A percentile compares a stretch with the other conserved stretches of the same genome.
Evolutionary conservation across 139 green algal genomes (phyloP).

Genomic region (Edaphochlamys debaryana): DNA sequence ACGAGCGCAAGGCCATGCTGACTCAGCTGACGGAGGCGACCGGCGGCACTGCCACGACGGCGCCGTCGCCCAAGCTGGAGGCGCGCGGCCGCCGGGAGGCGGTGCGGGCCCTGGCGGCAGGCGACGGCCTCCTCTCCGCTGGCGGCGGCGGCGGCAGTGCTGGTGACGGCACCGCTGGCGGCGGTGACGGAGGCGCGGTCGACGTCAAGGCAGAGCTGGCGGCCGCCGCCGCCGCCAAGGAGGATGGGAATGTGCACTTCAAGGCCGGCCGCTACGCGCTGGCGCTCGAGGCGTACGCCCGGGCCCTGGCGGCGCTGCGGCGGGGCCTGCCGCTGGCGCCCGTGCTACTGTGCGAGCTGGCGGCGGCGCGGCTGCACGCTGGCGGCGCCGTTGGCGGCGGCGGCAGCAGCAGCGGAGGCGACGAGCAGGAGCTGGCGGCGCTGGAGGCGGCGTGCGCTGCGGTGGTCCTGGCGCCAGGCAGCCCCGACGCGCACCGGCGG

Average conservation of each 20-base stretch:
- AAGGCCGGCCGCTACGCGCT: not conserved
- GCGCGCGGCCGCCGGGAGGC: not conserved
- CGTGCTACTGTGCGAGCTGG: not conserved
- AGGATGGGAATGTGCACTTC: slow-evolving; percentile 12
- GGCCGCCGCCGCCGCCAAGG: slow-evolving; percentile 5
- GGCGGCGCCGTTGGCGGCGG: no score
- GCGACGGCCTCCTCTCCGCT: not conserved
- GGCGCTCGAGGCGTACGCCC: not conserved
- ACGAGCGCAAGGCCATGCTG: not conserved
- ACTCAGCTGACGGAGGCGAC: not conserved
- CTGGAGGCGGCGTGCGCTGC: not conserved
- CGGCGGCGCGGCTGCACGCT: slow-evolving; percentile 13
- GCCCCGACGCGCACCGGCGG: slow-evolving; percentile 4
- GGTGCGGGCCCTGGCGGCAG: not conserved
- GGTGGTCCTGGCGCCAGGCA: not conserved
- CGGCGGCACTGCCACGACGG: no score
- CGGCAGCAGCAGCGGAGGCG: no score
- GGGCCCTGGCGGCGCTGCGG: not conserved
- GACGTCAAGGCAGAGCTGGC: not conserved
- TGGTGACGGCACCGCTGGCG: not conserved
- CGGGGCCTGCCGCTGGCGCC: not conserved
- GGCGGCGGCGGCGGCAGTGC: not conserved
- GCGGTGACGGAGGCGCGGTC: not conserved
- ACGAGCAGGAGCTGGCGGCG: not conserved
- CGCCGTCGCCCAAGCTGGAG: not conserved